These are phyloP conservation scores for Hypoxylon trugodes DNA, from an alignment of 495 filamentous ascomycete species.

Conservation along the genomic window DNA sequence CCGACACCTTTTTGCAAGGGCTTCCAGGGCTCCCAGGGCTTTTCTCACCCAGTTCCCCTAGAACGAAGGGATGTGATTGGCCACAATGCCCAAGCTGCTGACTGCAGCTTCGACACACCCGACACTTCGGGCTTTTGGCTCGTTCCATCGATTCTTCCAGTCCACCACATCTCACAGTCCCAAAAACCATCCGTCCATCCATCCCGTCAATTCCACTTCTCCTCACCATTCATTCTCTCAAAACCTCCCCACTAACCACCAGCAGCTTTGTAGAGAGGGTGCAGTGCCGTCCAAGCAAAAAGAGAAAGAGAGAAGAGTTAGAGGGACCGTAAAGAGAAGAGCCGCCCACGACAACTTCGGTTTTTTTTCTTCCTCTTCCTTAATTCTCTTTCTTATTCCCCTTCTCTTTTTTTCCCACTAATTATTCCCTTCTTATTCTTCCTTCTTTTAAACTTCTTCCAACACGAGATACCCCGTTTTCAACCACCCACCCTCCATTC, in stretches of 20 bases:
- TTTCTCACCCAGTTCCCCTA: slow-evolving; percentile 11
- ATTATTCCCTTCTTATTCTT: slow-evolving; percentile 40
- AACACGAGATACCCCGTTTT: slow-evolving; percentile 38
- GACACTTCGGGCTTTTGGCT: slow-evolving; percentile 40
- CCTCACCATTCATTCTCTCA: slow-evolving; percentile 47
- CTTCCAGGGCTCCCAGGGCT: slow-evolving; percentile 24
- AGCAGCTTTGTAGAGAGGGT: slow-evolving; percentile 43
- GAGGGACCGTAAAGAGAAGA: slow-evolving; percentile 46
- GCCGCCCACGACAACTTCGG: slow-evolving; percentile 40
- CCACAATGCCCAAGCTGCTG: slow-evolving; percentile 15
- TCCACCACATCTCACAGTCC: slow-evolving; percentile 34
- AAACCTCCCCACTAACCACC: slow-evolving; percentile 43
- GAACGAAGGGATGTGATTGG: slow-evolving; percentile 9
- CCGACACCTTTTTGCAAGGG: neutral
- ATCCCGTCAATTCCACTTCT: slow-evolving; percentile 51
- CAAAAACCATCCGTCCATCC: slow-evolving; percentile 44
- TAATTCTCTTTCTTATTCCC: slow-evolving; percentile 37
- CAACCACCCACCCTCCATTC: slow-evolving; percentile 29
- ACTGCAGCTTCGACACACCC: slow-evolving; percentile 40
- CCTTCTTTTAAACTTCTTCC: slow-evolving; percentile 32
- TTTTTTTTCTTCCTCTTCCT: slow-evolving; percentile 44
- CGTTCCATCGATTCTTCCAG: slow-evolving; percentile 41
- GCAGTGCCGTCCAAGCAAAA: slow-evolving; percentile 5
- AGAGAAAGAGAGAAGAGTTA: slow-evolving; percentile 42
- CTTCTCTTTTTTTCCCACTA: slow-evolving; percentile 32